Conservation (phyloP, 2,329 filamentous ascomycete species). For the Didymella keratinophila region DNA sequence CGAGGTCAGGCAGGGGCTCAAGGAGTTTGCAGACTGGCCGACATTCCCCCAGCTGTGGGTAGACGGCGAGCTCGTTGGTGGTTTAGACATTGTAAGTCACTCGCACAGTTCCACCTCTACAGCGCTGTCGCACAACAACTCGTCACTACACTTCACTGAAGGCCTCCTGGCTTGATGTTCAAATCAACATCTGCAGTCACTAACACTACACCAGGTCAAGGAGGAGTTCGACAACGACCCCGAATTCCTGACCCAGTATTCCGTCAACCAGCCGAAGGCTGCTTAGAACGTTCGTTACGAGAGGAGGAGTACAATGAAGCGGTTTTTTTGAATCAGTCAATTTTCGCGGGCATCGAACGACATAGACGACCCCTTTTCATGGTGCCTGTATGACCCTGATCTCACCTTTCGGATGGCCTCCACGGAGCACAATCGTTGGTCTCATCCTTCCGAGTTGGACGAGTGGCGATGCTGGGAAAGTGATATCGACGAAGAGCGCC, state of each 20-base stretch:
- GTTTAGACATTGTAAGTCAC: constrained; percentile 87
- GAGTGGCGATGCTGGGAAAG: background rate
- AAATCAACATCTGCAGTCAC: no score
- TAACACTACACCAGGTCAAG: constrained; percentile 71
- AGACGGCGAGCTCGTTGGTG: constrained; percentile 87
- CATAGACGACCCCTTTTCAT: background rate
- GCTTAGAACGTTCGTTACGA: constrained; percentile 17
- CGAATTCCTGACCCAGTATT: constrained; percentile 80
- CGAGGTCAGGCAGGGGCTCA: constrained; percentile 93
- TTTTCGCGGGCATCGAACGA: background rate
- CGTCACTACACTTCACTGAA: no score
- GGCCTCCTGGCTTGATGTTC: no score
- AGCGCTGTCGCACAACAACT: no score
- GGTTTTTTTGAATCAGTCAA: background rate
- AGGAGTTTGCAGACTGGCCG: constrained; percentile 98
- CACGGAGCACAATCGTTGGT: background rate
- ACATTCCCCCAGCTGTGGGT: constrained; percentile 97
- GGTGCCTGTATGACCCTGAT: background rate
- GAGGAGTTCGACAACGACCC: constrained; percentile 87
- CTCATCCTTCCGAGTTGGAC: background rate
- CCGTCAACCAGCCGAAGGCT: constrained; percentile 49
- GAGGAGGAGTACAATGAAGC: constrained; percentile 3
- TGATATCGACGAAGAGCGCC: no score
- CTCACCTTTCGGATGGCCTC: background rate
- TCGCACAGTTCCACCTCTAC: no score